Evolutionary conservation across 371 early-diverging fungal genomes (phyloP).

Genomic region (Nematocida ironsii): DNA sequence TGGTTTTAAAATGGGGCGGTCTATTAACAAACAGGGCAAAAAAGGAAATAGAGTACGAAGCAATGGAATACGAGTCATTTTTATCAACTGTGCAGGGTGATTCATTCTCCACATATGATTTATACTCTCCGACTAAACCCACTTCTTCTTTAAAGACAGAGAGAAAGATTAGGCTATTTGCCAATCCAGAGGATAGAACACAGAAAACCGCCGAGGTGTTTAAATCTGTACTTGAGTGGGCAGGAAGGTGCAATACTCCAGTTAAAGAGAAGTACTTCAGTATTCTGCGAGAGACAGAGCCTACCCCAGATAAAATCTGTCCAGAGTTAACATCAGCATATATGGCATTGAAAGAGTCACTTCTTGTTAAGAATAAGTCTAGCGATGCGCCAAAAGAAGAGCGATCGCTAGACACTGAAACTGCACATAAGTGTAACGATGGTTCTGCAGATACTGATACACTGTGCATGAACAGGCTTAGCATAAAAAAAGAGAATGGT

Average conservation of each 20-base stretch:
- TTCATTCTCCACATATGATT: slow-evolving; percentile 14
- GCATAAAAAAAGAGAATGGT: neutral
- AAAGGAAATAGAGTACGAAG: slow-evolving; percentile 54
- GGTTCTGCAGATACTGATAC: neutral
- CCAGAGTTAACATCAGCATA: neutral
- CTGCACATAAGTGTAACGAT: neutral
- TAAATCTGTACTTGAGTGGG: slow-evolving; percentile 15
- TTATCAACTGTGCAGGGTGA: slow-evolving; percentile 18
- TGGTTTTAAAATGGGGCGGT: slow-evolving; percentile 54
- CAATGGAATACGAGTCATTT: slow-evolving; percentile 48
- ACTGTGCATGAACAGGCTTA: slow-evolving; percentile 8
- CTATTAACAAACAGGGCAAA: slow-evolving; percentile 5
- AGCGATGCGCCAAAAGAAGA: neutral
- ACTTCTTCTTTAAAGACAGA: neutral
- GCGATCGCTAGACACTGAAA: neutral
- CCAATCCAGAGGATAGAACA: slow-evolving; percentile 47
- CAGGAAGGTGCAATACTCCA: neutral
- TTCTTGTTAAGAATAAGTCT: neutral
- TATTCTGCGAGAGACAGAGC: neutral
- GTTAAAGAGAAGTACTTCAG: slow-evolving; percentile 6
- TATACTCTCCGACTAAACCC: slow-evolving; percentile 16
- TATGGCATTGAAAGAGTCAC: neutral
- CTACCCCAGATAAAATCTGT: neutral
- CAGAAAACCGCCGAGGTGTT: slow-evolving; percentile 35
- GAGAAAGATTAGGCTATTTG: slow-evolving; percentile 14